These are phyloP conservation scores for Ascochyta koolunga DNA, from an alignment of 2,329 filamentous ascomycete species.

Conservation along the genomic window DNA sequence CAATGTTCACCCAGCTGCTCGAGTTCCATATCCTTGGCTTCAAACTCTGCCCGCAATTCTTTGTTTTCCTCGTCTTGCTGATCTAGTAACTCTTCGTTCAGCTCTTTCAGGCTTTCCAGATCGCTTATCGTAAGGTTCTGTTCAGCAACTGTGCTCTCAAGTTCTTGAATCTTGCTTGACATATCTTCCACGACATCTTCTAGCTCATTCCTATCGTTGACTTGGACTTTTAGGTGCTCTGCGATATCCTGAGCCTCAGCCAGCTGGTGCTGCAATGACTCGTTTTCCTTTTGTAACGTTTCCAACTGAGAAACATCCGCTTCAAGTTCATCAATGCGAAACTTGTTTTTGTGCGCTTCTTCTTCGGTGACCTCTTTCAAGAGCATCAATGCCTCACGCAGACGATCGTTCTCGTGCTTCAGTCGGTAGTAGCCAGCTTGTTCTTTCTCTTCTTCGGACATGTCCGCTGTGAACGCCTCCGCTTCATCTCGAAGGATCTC, in stretches of 20 bases:
- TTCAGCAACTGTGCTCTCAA: constrained; percentile 83
- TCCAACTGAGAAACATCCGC: constrained; percentile 41
- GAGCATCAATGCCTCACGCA: constrained; percentile 82
- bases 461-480: constrained; percentile 78
- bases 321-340: constrained; percentile 51
- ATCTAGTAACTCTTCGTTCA: constrained; percentile 91
- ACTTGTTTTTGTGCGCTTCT: constrained; percentile 76
- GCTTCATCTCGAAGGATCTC: constrained; percentile 90
- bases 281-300: constrained; percentile 63
- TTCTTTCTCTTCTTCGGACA: constrained; percentile 84
- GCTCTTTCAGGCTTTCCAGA: constrained; percentile 85
- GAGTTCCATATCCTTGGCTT: constrained; percentile 83
- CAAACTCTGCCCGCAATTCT: constrained; percentile 91
- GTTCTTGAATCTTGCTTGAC: constrained; percentile 82
- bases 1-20: constrained; percentile 78
- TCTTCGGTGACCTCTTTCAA: constrained; percentile 87
- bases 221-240: constrained; percentile 85
- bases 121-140: constrained; percentile 83
- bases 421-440: constrained; percentile 90
- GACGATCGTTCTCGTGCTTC: constrained; percentile 85
- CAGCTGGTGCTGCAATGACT: constrained; percentile 74
- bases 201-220: constrained; percentile 84
- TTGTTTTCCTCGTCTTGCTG: constrained; percentile 94
- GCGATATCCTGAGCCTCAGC: constrained; percentile 74
- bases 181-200: constrained; percentile 95